Base-by-base conservation (phyloP, 2,329 filamentous ascomycete species). In the Sclerotinia minor region DNA sequence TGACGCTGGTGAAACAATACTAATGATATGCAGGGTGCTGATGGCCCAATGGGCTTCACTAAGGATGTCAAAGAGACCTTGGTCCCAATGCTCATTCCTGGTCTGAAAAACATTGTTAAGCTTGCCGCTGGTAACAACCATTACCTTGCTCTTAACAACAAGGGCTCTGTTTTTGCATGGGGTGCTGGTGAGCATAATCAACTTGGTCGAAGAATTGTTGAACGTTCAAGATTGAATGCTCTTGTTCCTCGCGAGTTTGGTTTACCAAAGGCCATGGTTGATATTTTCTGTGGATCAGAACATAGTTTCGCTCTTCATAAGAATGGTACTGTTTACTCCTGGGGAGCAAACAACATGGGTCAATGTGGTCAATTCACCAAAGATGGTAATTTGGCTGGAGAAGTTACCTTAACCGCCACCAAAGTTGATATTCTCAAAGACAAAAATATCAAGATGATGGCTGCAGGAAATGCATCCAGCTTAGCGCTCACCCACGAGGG, bases 291-390 rank as follows among this genome's bases (percentile, higher is more conserved):
- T 69, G 92, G 92, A 59, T 86, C 88, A 11, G 94, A 93, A 79
- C 92, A 96, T 80, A 91, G 88, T 74, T 94, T 96, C 74, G 90
- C 89, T 61, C 84, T 92, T 64, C 84, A 85, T 74, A 85, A 87
- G 70, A 84, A 88, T 35, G 88, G 88, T 52, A 83, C 85, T 35
- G 89, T 94, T 41, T 95, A 87, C 79, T 86, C 88, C 0, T 96
- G 92, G 92, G 92, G 92, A 44, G 82, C 94, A 52, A 96, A 96
- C 83, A 94, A 91, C 80, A 95, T 91, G 78, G 91, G 90, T 70
- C 89, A 96, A 80, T 90, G 91, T 24, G 92, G 90, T 45, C 83
- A 89, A 68, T 81, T 83, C 21, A 63, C 47, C 35, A 54, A 63
- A 54, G 83, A 86, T 59, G 83, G 84, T 68, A 88, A 85, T 32